Conservation (phyloP, 768 basidiomycete species). For the Amanita pseudoporphyria region DNA sequence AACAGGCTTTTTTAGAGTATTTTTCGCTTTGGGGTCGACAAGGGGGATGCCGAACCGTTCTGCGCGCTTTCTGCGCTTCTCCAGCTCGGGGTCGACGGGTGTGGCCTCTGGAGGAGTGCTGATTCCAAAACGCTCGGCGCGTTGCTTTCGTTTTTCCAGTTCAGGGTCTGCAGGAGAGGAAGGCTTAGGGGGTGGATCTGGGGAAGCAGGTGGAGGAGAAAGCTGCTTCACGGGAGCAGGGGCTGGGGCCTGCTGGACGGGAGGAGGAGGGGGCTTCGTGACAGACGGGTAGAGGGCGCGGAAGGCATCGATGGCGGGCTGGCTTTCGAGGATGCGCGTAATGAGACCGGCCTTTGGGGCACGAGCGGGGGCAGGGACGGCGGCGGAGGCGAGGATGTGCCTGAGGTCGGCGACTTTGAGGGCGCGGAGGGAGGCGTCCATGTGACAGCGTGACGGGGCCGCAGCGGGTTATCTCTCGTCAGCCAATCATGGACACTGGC, state of each 20-base stretch:
- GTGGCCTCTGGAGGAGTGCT: neutral
- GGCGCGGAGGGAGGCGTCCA: constrained; percentile 21
- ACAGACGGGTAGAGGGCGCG: constrained; percentile 28
- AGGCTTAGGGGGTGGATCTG: neutral
- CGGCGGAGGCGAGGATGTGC: constrained; percentile 46
- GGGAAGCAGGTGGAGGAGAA: neutral
- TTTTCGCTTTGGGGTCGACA: constrained; percentile 13
- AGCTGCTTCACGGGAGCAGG: constrained; percentile 15
- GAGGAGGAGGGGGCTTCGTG: constrained; percentile 11
- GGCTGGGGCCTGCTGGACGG: constrained; percentile 14
- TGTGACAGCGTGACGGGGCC: constrained; percentile 10
- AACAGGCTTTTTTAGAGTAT: constrained; percentile 4
- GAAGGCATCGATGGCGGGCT: constrained; percentile 42
- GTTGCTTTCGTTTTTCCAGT: neutral
- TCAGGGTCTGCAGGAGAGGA: neutral
- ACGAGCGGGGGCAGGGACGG: constrained; percentile 39
- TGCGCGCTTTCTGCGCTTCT: constrained; percentile 6
- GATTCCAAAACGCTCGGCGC: neutral
- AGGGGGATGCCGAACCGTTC: constrained; percentile 5
- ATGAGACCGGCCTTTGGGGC: constrained; percentile 63
- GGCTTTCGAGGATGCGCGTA: constrained; percentile 44
- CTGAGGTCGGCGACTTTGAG: constrained; percentile 69
- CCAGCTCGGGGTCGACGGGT: neutral
- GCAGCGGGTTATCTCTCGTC: constrained; percentile 7
- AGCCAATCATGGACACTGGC: constrained; percentile 43